Percentiles rank a stretch among this genome's conserved stretches.
These are phyloP conservation scores for Phytophthora idaei DNA, from an alignment of 352 stramenopile species.

Conservation along the genomic window DNA sequence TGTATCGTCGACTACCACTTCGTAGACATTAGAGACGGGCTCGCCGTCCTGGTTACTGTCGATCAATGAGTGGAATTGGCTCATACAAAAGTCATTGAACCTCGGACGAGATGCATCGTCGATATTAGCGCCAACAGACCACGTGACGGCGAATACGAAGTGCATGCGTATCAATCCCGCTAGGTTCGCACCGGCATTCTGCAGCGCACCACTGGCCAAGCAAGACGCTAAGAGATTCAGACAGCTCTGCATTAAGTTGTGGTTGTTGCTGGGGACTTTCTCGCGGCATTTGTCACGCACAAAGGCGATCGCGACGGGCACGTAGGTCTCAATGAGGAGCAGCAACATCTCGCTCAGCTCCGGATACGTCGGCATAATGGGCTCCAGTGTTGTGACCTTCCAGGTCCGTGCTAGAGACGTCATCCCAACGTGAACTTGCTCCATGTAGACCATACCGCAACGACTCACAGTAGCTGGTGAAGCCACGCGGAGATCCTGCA, in stretches of 20 bases:
- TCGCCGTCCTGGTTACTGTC: conserved; percentile 45
- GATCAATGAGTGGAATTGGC: conserved; percentile 65
- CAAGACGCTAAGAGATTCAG: conserved; percentile 88
- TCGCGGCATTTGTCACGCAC: conserved; percentile 90
- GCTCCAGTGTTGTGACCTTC: conserved; percentile 76
- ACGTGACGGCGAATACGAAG: conserved; percentile 88
- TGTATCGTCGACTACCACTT: conserved; percentile 81
- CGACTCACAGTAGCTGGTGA: conserved; percentile 90
- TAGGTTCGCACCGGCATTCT: conserved; percentile 57
- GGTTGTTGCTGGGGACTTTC: conserved; percentile 88
- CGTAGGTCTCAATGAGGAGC: conserved; percentile 80
- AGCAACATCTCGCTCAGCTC: conserved; percentile 77
- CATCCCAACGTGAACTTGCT: conserved; percentile 87
- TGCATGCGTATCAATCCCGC: conserved; percentile 79
- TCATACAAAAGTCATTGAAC: conserved; percentile 91
- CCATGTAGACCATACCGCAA: conserved; percentile 94
- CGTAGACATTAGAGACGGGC: conserved; percentile 82
- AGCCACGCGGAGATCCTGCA: conserved; percentile 89
- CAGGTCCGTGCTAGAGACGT: conserved; percentile 77
- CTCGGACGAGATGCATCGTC: conserved; percentile 77
- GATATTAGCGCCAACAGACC: conserved; percentile 89
- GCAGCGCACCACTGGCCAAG: conserved; percentile 46
- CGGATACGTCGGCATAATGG: conserved; percentile 50
- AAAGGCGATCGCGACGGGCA: conserved; percentile 85
- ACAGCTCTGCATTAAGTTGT: conserved; percentile 89